Evolutionary conservation across 2,329 filamentous ascomycete species (phyloP), one percentile per base, ranked within the genome.

Genomic region (Karstenula rhodostoma): DNA sequence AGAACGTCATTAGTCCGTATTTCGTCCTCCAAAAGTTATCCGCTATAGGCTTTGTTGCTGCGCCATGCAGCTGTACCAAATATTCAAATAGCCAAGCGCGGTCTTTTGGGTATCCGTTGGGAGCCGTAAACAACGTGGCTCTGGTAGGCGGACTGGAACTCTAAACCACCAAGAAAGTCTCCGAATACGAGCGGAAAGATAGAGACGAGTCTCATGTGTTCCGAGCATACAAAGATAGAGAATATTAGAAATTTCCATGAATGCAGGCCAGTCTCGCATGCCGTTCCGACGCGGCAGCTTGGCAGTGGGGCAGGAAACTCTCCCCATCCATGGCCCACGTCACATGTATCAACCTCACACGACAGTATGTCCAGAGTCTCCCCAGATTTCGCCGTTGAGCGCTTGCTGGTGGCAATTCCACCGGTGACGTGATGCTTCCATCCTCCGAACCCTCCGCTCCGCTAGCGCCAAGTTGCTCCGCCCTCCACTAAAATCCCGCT

Each of bases 381-480:
- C 23, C 50, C 35, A 44, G 7, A 19, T 44, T 44, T 53, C 15
- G 6, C 6, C 29, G 25, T 7, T 32, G n/a, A 22, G 50, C n/a
- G n/a, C n/a, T n/a, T n/a, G n/a, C n/a, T n/a, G n/a, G n/a, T 32
- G 23, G 51, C 51, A 19, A 52, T 37, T 10, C 22, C 15, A 27
- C 17, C 8, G 27, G 17, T 54, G 51, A 54, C 37, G 51, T 54
- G 40, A 19, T 19, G 15, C 32, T 54, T 40, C 37, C 50, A 35
- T 37, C 37, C 8, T 22, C 37, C 25, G n/a, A 54, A 6, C 3
- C n/a, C n/a, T 54, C 51, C 51, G 51, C 51, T 44, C 57, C 49
- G 57, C 57, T 33, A 27, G 42, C 17, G 48, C 50, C 50, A 58
- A 54, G 57, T 6, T 40, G 43, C 49, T 54, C 50, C 57, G 57